Base-by-base conservation (phyloP, 2,329 filamentous ascomycete species). In the Penicillium nordicum region DNA sequence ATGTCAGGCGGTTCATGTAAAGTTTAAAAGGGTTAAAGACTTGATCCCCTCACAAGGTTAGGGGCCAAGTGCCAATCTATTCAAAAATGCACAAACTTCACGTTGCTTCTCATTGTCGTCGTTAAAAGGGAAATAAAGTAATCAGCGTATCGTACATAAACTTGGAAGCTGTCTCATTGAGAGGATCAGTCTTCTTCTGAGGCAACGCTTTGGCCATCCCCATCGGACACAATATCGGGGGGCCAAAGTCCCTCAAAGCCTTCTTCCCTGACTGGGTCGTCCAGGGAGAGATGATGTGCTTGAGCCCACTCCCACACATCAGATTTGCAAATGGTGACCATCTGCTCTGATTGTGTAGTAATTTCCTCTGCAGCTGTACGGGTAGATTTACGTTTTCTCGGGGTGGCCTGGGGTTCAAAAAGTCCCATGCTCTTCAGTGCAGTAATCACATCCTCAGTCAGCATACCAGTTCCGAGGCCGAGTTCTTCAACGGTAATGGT, bases 361-460 rank as follows among this genome's bases (percentile, higher is more conserved):
- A 64, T 66, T 8, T 63, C 53, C 11, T 65, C 68, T 18, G 59
- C 58, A 14, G 58, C 51, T 18, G 64, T 55, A 29, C 69, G 65
- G 18, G 38, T 75, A 77, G 77, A 72, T 76, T 71, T 69, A 77
- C 82, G 63, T 82, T 67, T 87, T 79, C 73, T 85, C 73, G 46
- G 70, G 16, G 69, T 77, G 64, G 79, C 79, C 56, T 76, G 77
- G 21, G 71, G 69, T 59, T 84, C 81, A 45, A 88, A 79, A 36
- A 94, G 77, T 9, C 83, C 86, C 90, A 97, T 96, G 56, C 90
- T 87, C 58, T 88, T 85, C 52, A 97, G 77, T 25, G 91, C 86
- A 0, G 79, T 79, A 42, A 96, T 82, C 56, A 93, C 90, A 74
- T 97, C 93, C 42, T 97, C 93, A 0, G 83, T 82, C 54, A 88